phyloP scores from a whole-genome alignment of 2,329 filamentous ascomycete genomes.

The Huntiella abstrusa region DNA sequence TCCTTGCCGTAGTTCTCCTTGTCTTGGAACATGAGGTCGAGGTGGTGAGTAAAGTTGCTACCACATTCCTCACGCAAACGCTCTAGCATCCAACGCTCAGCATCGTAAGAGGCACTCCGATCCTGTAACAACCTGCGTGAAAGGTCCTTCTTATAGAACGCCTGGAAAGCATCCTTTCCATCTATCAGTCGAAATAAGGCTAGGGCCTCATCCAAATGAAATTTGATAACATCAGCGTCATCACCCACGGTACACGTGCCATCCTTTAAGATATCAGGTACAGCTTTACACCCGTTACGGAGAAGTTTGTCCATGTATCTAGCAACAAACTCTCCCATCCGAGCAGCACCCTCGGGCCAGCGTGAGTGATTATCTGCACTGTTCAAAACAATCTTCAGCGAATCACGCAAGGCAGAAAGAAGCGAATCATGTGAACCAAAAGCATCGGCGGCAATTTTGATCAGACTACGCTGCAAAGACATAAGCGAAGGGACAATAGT shows the following conservation, averaged over 20 bases:
- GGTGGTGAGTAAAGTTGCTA: conserved; percentile 82
- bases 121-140: conserved; percentile 79
- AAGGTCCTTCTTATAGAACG: conserved; percentile 97
- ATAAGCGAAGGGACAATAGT: conserved; percentile 77
- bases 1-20: conserved; percentile 86
- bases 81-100: conserved; percentile 85
- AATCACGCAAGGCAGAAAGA: conserved; percentile 59
- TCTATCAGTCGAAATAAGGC: conserved; percentile 95
- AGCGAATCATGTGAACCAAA: conserved; percentile 65
- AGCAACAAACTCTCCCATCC: conserved; percentile 96
- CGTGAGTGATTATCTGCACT: conserved; percentile 54
- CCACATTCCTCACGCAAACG: conserved; percentile 88
- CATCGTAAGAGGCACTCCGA: conserved; percentile 81
- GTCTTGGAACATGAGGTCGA: conserved; percentile 99
- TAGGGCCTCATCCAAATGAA: conserved; percentile 78
- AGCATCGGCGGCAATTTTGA: conserved; percentile 55
- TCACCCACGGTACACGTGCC: conserved; percentile 53
- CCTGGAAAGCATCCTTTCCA: conserved; percentile 94
- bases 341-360: conserved; percentile 71
- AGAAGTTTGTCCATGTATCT: conserved; percentile 88
- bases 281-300: conserved; percentile 67
- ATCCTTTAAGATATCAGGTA: conserved; percentile 33
- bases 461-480: conserved; percentile 60
- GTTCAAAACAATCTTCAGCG: conserved; percentile 85
- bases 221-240: conserved; percentile 65